Percentiles rank a stretch among this genome's conserved stretches.
Evolutionary conservation across 345 rosid genomes (phyloP).

Genomic region (Ceriops tagal): DNA sequence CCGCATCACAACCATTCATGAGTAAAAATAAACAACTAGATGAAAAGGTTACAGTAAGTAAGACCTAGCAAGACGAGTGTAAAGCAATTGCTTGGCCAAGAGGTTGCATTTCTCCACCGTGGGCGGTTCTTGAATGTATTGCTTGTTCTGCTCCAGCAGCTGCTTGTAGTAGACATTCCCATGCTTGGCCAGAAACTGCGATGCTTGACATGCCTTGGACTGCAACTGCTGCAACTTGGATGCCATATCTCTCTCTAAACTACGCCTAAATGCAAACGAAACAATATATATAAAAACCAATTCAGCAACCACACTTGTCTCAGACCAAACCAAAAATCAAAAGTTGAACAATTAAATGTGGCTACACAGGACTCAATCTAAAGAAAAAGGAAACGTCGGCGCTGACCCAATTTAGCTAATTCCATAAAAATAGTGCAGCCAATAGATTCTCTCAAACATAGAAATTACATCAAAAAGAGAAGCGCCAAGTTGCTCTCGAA

Average conservation of each 20-base stretch:
- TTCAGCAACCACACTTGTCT: neutral
- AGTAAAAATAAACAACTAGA: neutral
- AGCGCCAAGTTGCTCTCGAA: no score
- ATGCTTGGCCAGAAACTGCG: slow-evolving; percentile 49
- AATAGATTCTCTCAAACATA: no score
- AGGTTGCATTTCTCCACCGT: slow-evolving; percentile 56
- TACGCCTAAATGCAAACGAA: neutral
- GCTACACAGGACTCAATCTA: no score
- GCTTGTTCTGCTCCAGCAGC: slow-evolving; percentile 63
- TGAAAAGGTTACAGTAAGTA: neutral
- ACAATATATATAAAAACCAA: neutral
- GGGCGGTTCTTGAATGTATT: slow-evolving; percentile 58
- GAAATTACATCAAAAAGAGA: no score
- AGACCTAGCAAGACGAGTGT: slow-evolving; percentile 77
- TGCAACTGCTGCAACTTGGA: slow-evolving; percentile 54
- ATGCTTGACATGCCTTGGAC: slow-evolving; percentile 56
- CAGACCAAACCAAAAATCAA: neutral
- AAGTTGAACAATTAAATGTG: neutral
- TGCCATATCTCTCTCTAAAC: slow-evolving; percentile 38
- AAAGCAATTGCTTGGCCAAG: slow-evolving; percentile 56
- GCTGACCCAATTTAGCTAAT: no score
- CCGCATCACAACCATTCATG: neutral
- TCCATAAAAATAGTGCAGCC: no score
- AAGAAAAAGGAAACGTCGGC: no score
- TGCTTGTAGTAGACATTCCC: slow-evolving; percentile 53